Evolutionary conservation across 2,329 filamentous ascomycete species (phyloP).

Genomic region (Alternaria postmessia): DNA sequence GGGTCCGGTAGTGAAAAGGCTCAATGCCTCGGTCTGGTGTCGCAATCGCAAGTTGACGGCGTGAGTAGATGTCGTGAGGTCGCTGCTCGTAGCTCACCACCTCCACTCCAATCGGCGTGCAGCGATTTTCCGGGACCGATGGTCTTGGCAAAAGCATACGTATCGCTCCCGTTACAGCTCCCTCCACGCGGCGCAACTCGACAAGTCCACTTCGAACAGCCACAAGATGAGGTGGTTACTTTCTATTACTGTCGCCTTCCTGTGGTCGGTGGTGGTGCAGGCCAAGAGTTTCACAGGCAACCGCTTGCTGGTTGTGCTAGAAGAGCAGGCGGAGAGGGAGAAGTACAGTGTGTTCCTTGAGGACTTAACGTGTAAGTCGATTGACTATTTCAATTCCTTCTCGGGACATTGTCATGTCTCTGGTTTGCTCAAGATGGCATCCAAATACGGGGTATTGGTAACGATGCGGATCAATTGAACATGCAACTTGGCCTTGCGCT

Average conservation of each 20-base stretch:
- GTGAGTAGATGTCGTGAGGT: conserved; percentile 14
- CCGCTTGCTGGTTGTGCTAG: conserved; percentile 84
- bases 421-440: background rate
- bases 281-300: conserved; percentile 81
- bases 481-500: conserved; percentile 16
- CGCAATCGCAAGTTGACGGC: conserved; percentile 15
- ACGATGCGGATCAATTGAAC: conserved; percentile 14
- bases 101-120: conserved; percentile 28
- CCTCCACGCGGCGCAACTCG: conserved; percentile 13
- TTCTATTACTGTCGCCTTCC: conserved; percentile 70
- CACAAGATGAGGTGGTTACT: conserved; percentile 78
- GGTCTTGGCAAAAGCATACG: conserved; percentile 51
- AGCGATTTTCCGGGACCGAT: conserved; percentile 36
- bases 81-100: conserved; percentile 13
- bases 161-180: conserved; percentile 39
- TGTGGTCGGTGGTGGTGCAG: conserved; percentile 71
- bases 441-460: background rate
- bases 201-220: conserved; percentile 31
- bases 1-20: conserved; percentile 12
- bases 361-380: conserved; percentile 70
- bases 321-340: conserved; percentile 81
- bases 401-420: background rate
- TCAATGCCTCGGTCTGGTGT: conserved; percentile 31
- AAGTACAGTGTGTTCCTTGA: conserved; percentile 83
- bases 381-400: conserved; percentile 1